Percentiles rank a stretch among this genome's conserved stretches.
These are phyloP conservation scores for Neophaeococcomyces aloes DNA, from an alignment of 2,329 filamentous ascomycete genomes.

Conservation along the genomic window DNA sequence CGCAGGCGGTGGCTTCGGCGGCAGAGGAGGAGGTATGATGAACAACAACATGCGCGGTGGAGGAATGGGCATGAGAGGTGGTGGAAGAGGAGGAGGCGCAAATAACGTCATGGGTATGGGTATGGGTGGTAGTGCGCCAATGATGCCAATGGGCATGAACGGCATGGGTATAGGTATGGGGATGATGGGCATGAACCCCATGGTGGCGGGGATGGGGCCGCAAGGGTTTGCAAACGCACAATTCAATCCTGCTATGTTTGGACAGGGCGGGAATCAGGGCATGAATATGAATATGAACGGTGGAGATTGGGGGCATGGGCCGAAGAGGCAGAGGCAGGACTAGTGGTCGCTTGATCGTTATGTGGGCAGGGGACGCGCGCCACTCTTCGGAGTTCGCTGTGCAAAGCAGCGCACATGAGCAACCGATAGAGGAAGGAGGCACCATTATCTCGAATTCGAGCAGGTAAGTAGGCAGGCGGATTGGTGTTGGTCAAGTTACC, in stretches of 20 bases:
- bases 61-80: constrained; percentile 46
- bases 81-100: constrained; percentile 46
- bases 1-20: constrained; percentile 42
- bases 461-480: no score
- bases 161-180: constrained; percentile 41
- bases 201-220: constrained; percentile 7
- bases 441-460: no score
- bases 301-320: constrained; percentile 64
- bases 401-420: no score
- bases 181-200: constrained; percentile 7
- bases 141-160: constrained; percentile 44
- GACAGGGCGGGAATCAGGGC: constrained; percentile 31
- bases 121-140: constrained; percentile 45
- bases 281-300: constrained; percentile 17
- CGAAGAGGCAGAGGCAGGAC: constrained; percentile 68
- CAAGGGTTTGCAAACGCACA: constrained; percentile 23
- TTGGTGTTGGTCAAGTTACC: no score
- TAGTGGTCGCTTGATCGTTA: no score
- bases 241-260: constrained; percentile 67
- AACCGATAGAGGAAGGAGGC: no score
- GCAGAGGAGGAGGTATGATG: no score
- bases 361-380: no score
- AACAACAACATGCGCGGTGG: constrained; percentile 43
- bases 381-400: no score
- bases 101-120: constrained; percentile 41